Conservation (phyloP, 345 rosid species). For the Hypericum androsaemum region DNA sequence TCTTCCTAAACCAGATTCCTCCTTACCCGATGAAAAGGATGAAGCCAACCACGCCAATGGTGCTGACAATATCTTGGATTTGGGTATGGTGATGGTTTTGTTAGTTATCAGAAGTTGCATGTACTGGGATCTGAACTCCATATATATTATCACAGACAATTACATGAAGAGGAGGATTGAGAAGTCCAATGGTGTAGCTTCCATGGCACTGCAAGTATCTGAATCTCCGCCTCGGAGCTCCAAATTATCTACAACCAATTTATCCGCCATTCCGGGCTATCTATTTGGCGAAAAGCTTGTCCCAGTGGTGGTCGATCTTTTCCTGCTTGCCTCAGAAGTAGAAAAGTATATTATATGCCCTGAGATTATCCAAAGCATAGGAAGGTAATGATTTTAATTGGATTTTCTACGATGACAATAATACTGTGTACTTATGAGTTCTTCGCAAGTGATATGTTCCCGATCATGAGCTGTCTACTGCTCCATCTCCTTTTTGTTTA, state of each 20-base stretch:
- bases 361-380: slow-evolving; percentile 74
- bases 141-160: slow-evolving; percentile 23
- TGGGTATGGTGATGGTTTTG: slow-evolving; percentile 25
- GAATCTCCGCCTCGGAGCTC: slow-evolving; percentile 25
- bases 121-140: slow-evolving; percentile 16
- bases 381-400: slow-evolving; percentile 45
- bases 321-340: slow-evolving; percentile 51
- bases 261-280: slow-evolving; percentile 33
- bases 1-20: slow-evolving; percentile 55
- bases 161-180: slow-evolving; percentile 20
- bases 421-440: slow-evolving; percentile 2
- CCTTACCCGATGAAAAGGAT: slow-evolving; percentile 39
- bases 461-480: not conserved
- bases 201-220: slow-evolving; percentile 24
- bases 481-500: not conserved
- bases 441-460: not conserved
- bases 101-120: slow-evolving; percentile 9
- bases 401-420: not conserved
- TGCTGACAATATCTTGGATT: slow-evolving; percentile 29
- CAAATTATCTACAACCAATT: slow-evolving; percentile 19
- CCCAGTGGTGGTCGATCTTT: slow-evolving; percentile 67
- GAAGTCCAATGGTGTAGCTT: slow-evolving; percentile 34
- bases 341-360: slow-evolving; percentile 62
- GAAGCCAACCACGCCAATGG: slow-evolving; percentile 30
- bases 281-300: slow-evolving; percentile 72